Base-by-base conservation (phyloP, 179 eudicot genomes). In the Spinacia oleracea region DNA sequence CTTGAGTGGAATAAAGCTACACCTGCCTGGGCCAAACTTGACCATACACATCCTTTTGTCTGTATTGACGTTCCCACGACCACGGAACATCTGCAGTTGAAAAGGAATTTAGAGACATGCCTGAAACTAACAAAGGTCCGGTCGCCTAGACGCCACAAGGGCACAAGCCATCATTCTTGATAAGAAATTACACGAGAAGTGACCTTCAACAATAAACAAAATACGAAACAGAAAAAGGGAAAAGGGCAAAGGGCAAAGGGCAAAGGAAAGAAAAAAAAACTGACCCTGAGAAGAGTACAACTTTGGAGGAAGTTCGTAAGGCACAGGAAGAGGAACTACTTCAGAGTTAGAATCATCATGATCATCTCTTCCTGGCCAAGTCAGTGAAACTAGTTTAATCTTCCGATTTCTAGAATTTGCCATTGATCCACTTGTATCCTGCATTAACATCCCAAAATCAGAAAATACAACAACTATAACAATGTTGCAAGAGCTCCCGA, bases 1-100 rank as follows among this genome's bases (percentile, higher is more conserved):
- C 84, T 73, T 78, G 84, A 56, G 69, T 50, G 60, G 80, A 71
- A 68, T 78, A 81, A 9, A 83, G 84, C 46, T 75, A 64, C 40
- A 88, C 91, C 76, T 79, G 81, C 60, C 94, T 79, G 9, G 97
- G 99, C 97, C 99, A 93, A 83, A 89, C 93, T 85, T 90, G 91
- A 75, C 99, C 99, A 68, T 88, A 82, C 9, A 91, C 96, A 79
- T 96, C 98, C 84, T 91, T 91, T 83, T 90, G 85, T 8, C 82
- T 83, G 82, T 93, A 93, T 68, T 77, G 74, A 20, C 97, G 86
- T 68, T 96, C 99, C 99, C 99, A 96, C 3, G 98, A 93, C 99
- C 98, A 96, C 0, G 99, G 99, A 40, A 90, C 85, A 82, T 96
- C 99, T 96, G 93, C 46, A 76, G 46, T 51, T 31, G 25, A 23